Base-by-base conservation (phyloP, 192 early-diverging fungal species). In the Rhizophagus sp. region DNA sequence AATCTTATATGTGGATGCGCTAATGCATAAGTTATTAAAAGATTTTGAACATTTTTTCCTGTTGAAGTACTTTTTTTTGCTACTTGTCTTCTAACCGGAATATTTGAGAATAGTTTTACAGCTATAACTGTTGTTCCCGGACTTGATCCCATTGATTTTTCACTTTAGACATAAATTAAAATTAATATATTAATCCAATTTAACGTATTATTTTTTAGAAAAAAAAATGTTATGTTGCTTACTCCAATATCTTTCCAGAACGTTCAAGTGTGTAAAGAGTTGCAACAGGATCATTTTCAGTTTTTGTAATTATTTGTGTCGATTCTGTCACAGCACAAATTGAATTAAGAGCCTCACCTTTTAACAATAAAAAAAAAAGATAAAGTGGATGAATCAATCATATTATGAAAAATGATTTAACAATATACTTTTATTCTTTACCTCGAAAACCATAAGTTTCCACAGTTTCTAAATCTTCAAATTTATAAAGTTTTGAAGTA, bases 71-170 rank as follows among this genome's bases (percentile, higher is more conserved):
- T 81, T 34, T 83, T 83, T 71, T 83, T 73, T 12, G 80, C 80
- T 79, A 85, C 84, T 62, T 83, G 82, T 72, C 83, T 76, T 63
- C 86, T 78, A 12, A 87, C 86, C n/a, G 86, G 84, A 4, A 82
- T 30, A 15, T 79, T 80, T 19, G 73, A 78, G 36, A 87, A 85
- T 24, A 82, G 71, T 49, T 80, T 75, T 12, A 81, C 47, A 8
- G 84, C 81, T 24, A 27, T 30, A 11, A 87, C 75, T 4, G 72
- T 82, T 6, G 86, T 85, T n/a, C 86, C 86, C 4, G 75, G 33
- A 33, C 36, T 52, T 34, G 39, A 25, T 49, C 47, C 36, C 12
- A 10, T 13, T 19, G 67, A 62, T 24, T 50, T 33, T 68, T 12
- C 72, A 57, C 39, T 27, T 77, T 67, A 1, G 1, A n/a, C 19